Base-by-base conservation (phyloP, 768 basidiomycete genomes). In the Mycena polygramma region DNA sequence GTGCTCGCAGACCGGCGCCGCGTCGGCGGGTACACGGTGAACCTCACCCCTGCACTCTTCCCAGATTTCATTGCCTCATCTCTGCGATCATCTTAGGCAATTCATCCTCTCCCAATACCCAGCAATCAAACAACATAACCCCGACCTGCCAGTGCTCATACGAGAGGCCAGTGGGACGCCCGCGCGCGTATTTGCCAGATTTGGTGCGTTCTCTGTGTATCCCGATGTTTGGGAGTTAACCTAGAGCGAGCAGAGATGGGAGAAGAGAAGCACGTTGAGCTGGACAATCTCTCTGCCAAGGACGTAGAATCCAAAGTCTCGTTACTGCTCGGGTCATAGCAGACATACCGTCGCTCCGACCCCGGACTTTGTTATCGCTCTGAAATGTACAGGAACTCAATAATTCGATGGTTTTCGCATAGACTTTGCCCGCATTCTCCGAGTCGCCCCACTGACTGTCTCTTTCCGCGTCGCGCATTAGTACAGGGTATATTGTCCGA, bases 61-160 rank as follows among this genome's bases (percentile, higher is more conserved):
- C 10, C 39, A 26, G 24, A 8, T 57, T 66, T 45, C 24, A 45
- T 49, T 35, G 53, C 37, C 69, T 63, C 63, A 71, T 62, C 24
- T 35, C 19, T 62, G 60, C n/a, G 36, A 36, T 68, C 66, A 74
- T 68, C 54, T n/a, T 79, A 95, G 95, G 74, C 90, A 94, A 81
- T 96, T 95, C 81, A 88, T 96, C 76, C 79, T 90, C 51, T 86
- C 92, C 35, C 88, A 90, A 72, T 95, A 95, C 77, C 89, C 92
- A 7, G 74, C 84, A 61, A 88, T 95, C 76, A 95, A 95, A 83
- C 87, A 93, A 78, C 83, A 92, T 80, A 96, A 96, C 77, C 94
- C 94, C 46, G 91, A 96, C 81, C 82, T 96, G n/a, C 94, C 94
- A 20, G 86, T 94, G 45, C 79, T 95, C 75, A 92, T 95, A 75